Evolutionary conservation across 805 yeast genomes (phyloP).

Genomic region (Debaryomyces maramus): DNA sequence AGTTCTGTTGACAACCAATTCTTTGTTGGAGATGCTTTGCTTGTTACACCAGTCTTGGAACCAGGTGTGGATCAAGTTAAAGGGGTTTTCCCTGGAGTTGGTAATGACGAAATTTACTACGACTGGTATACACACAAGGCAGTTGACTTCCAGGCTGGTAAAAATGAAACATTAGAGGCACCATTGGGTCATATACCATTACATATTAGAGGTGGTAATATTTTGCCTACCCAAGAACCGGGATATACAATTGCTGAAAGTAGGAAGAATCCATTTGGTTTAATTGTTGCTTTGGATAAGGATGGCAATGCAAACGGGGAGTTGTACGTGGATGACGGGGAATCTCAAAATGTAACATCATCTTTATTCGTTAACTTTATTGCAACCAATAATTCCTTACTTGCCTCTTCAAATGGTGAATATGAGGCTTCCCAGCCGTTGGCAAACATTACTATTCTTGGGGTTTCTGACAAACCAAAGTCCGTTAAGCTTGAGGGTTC

Average conservation of each 20-base stretch:
- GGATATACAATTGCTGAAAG: slow-evolving; percentile 23
- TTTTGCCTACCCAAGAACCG: slow-evolving; percentile 24
- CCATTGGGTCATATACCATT: slow-evolving; percentile 27
- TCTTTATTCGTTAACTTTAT: slow-evolving; percentile 19
- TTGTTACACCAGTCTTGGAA: slow-evolving; percentile 27
- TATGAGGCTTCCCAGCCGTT: slow-evolving; percentile 17
- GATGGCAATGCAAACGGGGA: slow-evolving; percentile 19
- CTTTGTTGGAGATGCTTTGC: slow-evolving; percentile 25
- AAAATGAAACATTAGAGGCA: slow-evolving; percentile 22
- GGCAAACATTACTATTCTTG: slow-evolving; percentile 21
- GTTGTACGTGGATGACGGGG: slow-evolving; percentile 26
- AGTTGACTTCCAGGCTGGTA: slow-evolving; percentile 16
- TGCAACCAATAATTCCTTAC: slow-evolving; percentile 11
- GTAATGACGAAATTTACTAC: slow-evolving; percentile 21
- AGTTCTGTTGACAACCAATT: slow-evolving; percentile 22
- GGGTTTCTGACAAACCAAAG: slow-evolving; percentile 17
- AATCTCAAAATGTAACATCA: slow-evolving; percentile 14
- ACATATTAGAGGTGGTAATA: slow-evolving; percentile 22
- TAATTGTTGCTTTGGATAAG: slow-evolving; percentile 21
- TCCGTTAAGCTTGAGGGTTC: slow-evolving; percentile 14
- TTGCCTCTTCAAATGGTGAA: slow-evolving; percentile 14
- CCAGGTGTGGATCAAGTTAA: slow-evolving; percentile 19
- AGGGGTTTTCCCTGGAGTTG: slow-evolving; percentile 23
- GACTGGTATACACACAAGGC: slow-evolving; percentile 23
- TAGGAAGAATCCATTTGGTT: slow-evolving; percentile 20